Base-by-base conservation (phyloP, 768 basidiomycete species). In the Aureoboletus auriporus region DNA sequence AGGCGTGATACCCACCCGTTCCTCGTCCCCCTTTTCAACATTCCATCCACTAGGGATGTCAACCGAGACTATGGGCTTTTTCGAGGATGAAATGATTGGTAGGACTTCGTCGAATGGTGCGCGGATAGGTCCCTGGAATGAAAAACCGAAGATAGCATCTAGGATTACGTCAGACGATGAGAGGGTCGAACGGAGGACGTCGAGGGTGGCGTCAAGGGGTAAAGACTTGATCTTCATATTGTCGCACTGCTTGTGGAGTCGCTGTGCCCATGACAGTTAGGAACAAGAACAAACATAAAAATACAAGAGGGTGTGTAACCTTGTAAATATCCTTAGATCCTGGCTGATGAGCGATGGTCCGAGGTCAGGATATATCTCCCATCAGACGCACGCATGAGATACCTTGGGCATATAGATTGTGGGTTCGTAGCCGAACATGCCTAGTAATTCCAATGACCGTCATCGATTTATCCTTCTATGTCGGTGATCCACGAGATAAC, bases 41-140 rank as follows among this genome's bases (percentile, higher is more conserved):
- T 93, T 83, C 96, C 96, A 99, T 8, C 94, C 96, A 1, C 88
- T 91, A 0, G 96, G 96, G 41, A 99, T 93, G 67, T 99, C 96
- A 4, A 99, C 87, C 2, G 89, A 91, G 26, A 99, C 80, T 59
- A 97, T 88, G 0, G 96, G 94, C 12, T 90, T 72, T 7, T 73
- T 65, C 5, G 84, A 83, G 13, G 74, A 61, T 2, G 77, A 71
- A 38, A 96, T 69, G 7, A 89, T 72, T 8, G 78, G 74, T 1
- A 99, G 76, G 34, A 84, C 85, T 0, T 69, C 61, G 57, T 92
- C 84, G 68, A 98, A 99, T 0, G 96, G 96, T 8, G 84, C 69
- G 10, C 96, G 86, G 6, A 93, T 77, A 31, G 96, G 94, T 0
- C 88, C 86, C 50, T 86, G 76, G 79, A 98, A 99, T 1, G 94